Base-by-base conservation (phyloP, 345 rosid genomes). In the Salix brachista region DNA sequence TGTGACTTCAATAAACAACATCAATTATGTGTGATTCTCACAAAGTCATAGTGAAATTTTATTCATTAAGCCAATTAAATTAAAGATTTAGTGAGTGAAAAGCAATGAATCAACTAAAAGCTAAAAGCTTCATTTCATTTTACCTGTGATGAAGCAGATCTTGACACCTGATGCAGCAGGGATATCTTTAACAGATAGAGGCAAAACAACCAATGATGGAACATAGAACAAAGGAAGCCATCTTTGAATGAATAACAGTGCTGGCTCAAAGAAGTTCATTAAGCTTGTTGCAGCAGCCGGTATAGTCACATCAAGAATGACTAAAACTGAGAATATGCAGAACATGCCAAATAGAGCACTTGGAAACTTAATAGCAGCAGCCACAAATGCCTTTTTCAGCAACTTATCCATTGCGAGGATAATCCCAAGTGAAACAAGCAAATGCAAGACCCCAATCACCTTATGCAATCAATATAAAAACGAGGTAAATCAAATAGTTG, bases 181-280 rank as follows among this genome's bases (percentile, higher is more conserved):
- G 71, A 94, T 94, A 74, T 92, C 98, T 75, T 85, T 88, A 70
- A 92, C 93, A 42, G 97, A 90, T 65, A 94, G 94, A 6, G 98
- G 98, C 84, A 94, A 83, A 67, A 92, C 93, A 17, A 94, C 98
- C 73, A 94, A 84, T 23, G 93, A 91, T 44, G 98, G 98, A 67
- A 94, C 97, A 37, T 94, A 94, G 83, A 94, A 94, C 91, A 92
- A 80, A 1, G 98, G 98, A 79, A 94, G 94, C 97, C 97, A 94
- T 87, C 97, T 91, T 58, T 94, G 97, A 36, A 94, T 92, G 83
- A 94, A 94, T 65, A 90, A 32, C 75, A 94, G 83, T 11, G 93
- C 97, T 17, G 97, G 98, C 83, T 94, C 85, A 70, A 94, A 94
- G 85, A 94, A 94, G 75, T 80, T 82, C 92, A 89, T 87, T 89